Evolutionary conservation across 2,329 filamentous ascomycete species (phyloP).

Genomic region (Talaromyces sp.): DNA sequence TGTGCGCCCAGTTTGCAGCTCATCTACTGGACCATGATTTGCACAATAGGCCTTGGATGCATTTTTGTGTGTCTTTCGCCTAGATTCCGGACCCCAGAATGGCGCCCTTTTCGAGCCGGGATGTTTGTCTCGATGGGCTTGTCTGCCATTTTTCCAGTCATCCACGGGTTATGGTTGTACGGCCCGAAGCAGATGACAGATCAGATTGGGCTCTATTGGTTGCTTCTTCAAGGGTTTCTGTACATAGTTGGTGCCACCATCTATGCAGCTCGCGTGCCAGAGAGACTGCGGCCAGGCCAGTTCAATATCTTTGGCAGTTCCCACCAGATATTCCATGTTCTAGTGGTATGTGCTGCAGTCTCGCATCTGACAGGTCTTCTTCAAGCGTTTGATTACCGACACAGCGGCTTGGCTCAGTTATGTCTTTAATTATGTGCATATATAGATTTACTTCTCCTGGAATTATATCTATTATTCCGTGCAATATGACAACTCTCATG

Average conservation of each 20-base stretch:
- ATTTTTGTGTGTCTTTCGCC: constrained; percentile 74
- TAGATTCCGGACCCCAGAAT: constrained; percentile 75
- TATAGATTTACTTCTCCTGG: constrained; percentile 2
- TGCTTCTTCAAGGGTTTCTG: constrained; percentile 73
- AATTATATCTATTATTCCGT: background rate
- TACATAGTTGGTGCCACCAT: constrained; percentile 84
- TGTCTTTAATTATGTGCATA: constrained; percentile 9
- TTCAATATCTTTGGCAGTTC: constrained; percentile 93
- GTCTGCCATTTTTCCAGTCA: constrained; percentile 76
- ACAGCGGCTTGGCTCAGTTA: constrained; percentile 53
- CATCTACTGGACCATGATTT: constrained; percentile 77
- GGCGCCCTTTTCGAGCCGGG: constrained; percentile 77
- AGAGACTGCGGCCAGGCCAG: constrained; percentile 69
- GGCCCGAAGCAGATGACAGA: constrained; percentile 64
- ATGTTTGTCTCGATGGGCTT: constrained; percentile 89
- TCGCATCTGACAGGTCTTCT: constrained; percentile 78
- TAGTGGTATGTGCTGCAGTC: constrained; percentile 77
- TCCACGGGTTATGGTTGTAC: constrained; percentile 70
- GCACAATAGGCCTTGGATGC: constrained; percentile 71
- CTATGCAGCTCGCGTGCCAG: constrained; percentile 82
- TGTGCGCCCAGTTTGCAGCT: constrained; percentile 64
- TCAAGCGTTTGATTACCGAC: constrained; percentile 82
- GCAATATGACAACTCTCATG: background rate
- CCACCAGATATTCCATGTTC: constrained; percentile 92
- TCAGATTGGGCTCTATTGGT: constrained; percentile 76